These are phyloP conservation scores for Populus hybrid DNA, from an alignment of 441 rosid species.

Conservation along the genomic window DNA sequence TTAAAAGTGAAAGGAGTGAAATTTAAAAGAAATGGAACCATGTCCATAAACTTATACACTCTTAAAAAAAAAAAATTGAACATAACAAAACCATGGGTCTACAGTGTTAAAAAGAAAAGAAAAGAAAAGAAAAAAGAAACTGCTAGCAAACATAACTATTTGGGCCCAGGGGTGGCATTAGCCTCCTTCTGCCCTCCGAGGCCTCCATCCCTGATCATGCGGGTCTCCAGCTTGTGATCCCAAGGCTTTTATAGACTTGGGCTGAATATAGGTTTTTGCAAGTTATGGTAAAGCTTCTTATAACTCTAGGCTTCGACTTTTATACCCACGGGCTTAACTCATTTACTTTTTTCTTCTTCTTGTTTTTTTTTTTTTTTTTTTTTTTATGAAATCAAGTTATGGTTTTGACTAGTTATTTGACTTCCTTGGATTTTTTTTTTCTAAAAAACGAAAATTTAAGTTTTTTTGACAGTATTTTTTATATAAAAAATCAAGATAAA, in stretches of 20 bases:
- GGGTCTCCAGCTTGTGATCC: not conserved
- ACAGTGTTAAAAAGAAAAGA: not conserved
- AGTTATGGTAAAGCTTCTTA: not conserved
- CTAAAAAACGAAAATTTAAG: no score
- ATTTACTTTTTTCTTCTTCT: no score
- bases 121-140: no score
- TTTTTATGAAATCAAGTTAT: not conserved
- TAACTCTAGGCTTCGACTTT: not conserved
- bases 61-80: not conserved
- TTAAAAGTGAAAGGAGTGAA: no score
- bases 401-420: not conserved
- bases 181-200: not conserved
- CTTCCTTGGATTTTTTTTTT: no score
- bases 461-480: no score
- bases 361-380: no score
- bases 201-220: not conserved
- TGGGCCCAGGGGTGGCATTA: not conserved
- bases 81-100: not conserved
- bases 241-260: not conserved
- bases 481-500: no score
- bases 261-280: not conserved
- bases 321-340: not conserved
- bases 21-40: no score
- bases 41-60: no score
- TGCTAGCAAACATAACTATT: not conserved